These are phyloP conservation scores for Backusella liffmaniae DNA, from an alignment of 192 early-diverging fungal species.

Conservation along the genomic window DNA sequence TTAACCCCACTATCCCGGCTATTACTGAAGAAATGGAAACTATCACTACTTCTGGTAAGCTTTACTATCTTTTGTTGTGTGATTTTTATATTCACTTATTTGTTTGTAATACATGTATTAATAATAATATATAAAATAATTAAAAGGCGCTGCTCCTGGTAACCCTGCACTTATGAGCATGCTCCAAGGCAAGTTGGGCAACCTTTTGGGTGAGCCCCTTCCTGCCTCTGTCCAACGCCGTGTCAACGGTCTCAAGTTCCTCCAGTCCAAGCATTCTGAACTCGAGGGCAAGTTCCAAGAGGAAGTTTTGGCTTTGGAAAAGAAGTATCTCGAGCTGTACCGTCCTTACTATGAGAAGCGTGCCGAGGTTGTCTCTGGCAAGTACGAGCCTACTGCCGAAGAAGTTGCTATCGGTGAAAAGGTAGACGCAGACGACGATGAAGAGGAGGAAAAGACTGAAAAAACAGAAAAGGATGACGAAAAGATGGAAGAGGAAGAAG, in stretches of 20 bases:
- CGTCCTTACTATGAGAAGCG: conserved; percentile 92
- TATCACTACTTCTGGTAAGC: conserved; percentile 32
- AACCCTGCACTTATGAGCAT: conserved; percentile 71
- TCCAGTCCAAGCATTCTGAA: conserved; percentile 84
- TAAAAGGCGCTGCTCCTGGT: conserved; percentile 34
- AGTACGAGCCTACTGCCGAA: conserved; percentile 87
- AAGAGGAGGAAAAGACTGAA: conserved; percentile 43
- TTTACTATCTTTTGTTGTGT: background rate
- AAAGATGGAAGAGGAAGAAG: conserved; percentile 50
- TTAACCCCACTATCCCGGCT: conserved; percentile 41
- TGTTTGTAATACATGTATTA: background rate
- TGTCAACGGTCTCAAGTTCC: conserved; percentile 80
- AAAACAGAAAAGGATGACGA: conserved; percentile 41
- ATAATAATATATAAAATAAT: background rate
- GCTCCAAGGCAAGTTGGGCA: conserved; percentile 75
- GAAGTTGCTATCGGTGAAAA: conserved; percentile 68
- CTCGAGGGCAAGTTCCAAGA: conserved; percentile 89
- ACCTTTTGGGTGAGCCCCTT: conserved; percentile 77
- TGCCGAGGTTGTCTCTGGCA: conserved; percentile 72
- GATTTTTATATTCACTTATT: background rate
- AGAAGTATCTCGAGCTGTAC: conserved; percentile 89
- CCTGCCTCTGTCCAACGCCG: conserved; percentile 80
- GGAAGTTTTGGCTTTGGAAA: conserved; percentile 93
- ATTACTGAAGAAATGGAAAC: conserved; percentile 53
- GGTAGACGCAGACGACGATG: conserved; percentile 59